Base-by-base conservation (phyloP, 192 early-diverging fungal species). In the Entophlyctis luteolus region DNA sequence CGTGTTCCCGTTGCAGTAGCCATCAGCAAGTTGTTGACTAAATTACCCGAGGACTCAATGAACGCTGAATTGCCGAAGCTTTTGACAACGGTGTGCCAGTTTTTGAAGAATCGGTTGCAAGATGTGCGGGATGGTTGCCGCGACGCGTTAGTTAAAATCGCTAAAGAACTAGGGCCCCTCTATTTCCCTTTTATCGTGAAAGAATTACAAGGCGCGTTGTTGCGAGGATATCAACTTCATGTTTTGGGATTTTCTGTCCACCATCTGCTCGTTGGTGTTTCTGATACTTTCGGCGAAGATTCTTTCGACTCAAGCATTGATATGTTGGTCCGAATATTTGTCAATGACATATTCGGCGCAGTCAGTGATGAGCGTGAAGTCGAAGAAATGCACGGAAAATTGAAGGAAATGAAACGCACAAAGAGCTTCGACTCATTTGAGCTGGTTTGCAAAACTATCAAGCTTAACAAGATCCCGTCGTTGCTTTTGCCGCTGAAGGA, bases 191-290 rank as follows among this genome's bases (percentile, higher is more conserved):
- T 95, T 73, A 85, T 98, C 48, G 69, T 99, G 18, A 90, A 89
- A 63, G 93, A 96, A 72, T 78, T 99, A 34, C 76, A 78, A 46
- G 75, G 83, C 18, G 87, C 88, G 22, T 72, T 99, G 48, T 79
- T 83, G 28, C 81, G 90, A 4, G 98, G 96, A 42, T 91, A 93
- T 62, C 90, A 95, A 62, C 80, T 91, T 33, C 96, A 98, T 74
- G 91, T 99, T 14, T 86, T 99, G n/a, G 92, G 91, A 39, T 98
- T 87, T 75, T 98, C 96, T 0, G 63, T 96, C 50, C 90, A 98
- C 66, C 76, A 88, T 2, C 73, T 99, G 70, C 70, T 98, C n/a
- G 77, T 77, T 23, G 86, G 86, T 48, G 77, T 94, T 36, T 67
- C 84, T 25, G 77, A 81, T 20, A 79, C 72, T 3, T 81, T 88